These are phyloP conservation scores for Chamaecrista fasciculata DNA, from an alignment of 306 rosid genomes.

Conservation along the genomic window DNA sequence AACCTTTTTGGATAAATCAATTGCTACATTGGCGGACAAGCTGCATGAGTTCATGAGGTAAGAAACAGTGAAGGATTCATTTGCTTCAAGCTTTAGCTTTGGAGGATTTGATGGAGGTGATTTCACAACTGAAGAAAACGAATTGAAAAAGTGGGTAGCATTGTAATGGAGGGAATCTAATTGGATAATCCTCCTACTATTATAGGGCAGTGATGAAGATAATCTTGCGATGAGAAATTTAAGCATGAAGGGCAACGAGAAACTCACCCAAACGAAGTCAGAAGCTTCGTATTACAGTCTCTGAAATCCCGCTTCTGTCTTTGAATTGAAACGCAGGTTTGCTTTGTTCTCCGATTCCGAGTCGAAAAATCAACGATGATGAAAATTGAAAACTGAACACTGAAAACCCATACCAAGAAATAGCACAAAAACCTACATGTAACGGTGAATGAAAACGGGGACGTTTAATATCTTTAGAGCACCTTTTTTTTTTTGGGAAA, in stretches of 20 bases:
- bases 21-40: slow-evolving; percentile 32
- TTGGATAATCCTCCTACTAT: neutral
- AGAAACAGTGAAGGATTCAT: slow-evolving; percentile 11
- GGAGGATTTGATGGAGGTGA: neutral
- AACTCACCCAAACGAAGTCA: neutral
- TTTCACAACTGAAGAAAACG: neutral
- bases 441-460: too few species aligned
- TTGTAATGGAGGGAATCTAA: neutral
- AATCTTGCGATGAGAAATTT: neutral
- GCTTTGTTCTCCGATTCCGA: too few species aligned
- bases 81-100: neutral
- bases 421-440: too few species aligned
- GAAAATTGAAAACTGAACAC: too few species aligned
- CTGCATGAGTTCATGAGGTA: slow-evolving; percentile 36
- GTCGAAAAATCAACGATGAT: too few species aligned
- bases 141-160: neutral
- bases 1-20: neutral
- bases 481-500: too few species aligned
- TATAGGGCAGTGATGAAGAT: neutral
- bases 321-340: too few species aligned
- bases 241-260: neutral
- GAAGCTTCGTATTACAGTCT: neutral
- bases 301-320: too few species aligned
- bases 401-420: too few species aligned
- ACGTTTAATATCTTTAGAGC: too few species aligned